These are phyloP conservation scores for Neurospora sublineolata DNA, from an alignment of 495 filamentous ascomycete genomes.

Conservation along the genomic window DNA sequence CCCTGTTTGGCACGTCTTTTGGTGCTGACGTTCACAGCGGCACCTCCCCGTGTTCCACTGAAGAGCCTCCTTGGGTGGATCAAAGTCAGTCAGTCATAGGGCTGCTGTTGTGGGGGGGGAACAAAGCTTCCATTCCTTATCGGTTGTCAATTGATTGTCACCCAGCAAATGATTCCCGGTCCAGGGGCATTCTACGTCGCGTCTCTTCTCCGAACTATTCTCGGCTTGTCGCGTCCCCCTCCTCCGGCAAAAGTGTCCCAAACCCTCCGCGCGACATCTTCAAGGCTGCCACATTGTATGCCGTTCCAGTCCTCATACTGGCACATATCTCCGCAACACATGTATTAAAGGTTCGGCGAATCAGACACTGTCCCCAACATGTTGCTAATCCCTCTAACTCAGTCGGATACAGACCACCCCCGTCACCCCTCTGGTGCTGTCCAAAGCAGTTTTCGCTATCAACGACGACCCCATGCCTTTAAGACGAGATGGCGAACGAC, in stretches of 20 bases:
- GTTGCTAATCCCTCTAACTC: not conserved
- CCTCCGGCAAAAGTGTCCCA: not conserved
- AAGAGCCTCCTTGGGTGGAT: not conserved
- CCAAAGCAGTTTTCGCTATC: not conserved
- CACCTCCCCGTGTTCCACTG: not conserved
- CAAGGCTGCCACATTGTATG: not conserved
- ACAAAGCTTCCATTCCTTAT: not conserved
- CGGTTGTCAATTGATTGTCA: not conserved
- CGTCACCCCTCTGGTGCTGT: not conserved
- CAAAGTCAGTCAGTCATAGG: not conserved
- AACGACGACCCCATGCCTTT: not conserved
- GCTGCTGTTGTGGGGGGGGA: not conserved
- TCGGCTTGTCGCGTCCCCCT: not conserved
- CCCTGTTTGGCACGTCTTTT: not conserved
- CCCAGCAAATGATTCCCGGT: not conserved
- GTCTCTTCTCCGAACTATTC: not conserved
- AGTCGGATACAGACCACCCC: not conserved
- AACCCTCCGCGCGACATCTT: not conserved
- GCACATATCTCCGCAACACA: not conserved
- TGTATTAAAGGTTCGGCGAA: not conserved
- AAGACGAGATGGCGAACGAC: slow-evolving; percentile 4
- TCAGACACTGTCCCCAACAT: not conserved
- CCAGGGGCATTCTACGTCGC: not conserved
- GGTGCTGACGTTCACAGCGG: not conserved
- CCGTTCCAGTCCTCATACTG: not conserved